phyloP scores from a whole-genome alignment of 2,329 filamentous ascomycete species.

The Didymella segeticola region DNA sequence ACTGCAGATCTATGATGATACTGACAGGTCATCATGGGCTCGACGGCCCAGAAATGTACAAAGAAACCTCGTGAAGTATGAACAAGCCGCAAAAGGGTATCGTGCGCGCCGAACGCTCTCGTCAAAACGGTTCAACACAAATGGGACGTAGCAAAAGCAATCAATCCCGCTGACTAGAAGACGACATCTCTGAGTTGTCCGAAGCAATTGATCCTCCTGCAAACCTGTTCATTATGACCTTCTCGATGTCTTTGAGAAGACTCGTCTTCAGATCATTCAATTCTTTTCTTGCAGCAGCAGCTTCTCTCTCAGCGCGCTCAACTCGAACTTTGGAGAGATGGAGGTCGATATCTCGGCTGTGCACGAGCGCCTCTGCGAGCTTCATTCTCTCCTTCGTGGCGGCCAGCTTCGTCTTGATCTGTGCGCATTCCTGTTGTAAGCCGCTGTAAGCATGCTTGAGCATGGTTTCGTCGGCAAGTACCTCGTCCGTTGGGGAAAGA shows the following conservation, averaged over 20 bases:
- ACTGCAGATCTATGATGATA: neutral
- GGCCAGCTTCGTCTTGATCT: constrained; percentile 15
- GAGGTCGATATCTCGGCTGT: constrained; percentile 14
- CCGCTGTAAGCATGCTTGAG: constrained; percentile 24
- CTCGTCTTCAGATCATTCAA: constrained; percentile 11
- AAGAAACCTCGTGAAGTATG: constrained; percentile 7
- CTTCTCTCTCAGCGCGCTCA: constrained; percentile 17
- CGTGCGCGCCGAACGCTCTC: constrained; percentile 16
- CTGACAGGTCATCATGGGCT: constrained; percentile 1
- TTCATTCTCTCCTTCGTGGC: constrained; percentile 22
- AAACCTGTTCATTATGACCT: constrained; percentile 17
- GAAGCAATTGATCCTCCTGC: constrained; percentile 11
- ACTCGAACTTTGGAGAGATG: constrained; percentile 14
- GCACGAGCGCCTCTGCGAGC: constrained; percentile 19
- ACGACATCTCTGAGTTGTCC: constrained; percentile 9
- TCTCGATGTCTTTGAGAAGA: constrained; percentile 8
- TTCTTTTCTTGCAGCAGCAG: constrained; percentile 17
- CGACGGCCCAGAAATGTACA: constrained; percentile 6
- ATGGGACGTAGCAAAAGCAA: neutral
- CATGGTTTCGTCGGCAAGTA: constrained; percentile 21
- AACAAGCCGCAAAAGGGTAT: constrained; percentile 14
- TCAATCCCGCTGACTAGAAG: neutral
- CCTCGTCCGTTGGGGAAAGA: constrained; percentile 18
- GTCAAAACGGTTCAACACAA: constrained; percentile 7
- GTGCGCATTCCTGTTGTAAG: constrained; percentile 19